phyloP scores from a whole-genome alignment of 345 rosid species.

The Eucalyptus pauciflora region DNA sequence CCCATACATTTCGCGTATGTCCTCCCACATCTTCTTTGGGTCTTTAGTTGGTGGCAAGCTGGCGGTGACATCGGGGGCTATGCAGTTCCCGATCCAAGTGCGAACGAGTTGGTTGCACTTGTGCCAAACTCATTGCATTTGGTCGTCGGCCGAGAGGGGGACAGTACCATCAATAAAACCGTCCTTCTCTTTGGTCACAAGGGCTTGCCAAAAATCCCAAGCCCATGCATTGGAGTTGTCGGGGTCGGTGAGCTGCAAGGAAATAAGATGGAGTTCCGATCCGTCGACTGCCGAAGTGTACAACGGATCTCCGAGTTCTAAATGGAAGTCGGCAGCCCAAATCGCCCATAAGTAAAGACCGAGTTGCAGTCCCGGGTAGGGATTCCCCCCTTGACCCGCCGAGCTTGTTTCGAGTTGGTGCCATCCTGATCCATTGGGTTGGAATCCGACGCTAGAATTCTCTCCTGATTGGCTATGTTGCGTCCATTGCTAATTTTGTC shows the following conservation, averaged over 20 bases:
- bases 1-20: fast-evolving
- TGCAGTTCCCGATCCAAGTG: not conserved
- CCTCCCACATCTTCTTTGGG: no score
- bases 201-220: fast-evolving
- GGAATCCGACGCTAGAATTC: not conserved
- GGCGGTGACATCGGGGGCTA: fast-evolving
- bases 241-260: not conserved
- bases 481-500: not conserved
- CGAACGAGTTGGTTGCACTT: not conserved
- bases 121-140: not conserved
- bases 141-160: fast-evolving
- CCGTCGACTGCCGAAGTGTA: fast-evolving
- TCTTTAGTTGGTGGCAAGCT: no score
- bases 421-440: not conserved
- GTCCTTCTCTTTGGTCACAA: not conserved
- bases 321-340: fast-evolving
- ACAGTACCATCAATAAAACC: not conserved
- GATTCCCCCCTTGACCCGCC: not conserved
- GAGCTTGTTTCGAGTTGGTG: not conserved
- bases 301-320: fast-evolving
- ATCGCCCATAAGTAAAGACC: no score
- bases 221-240: not conserved
- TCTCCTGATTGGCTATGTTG: not conserved
- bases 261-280: fast-evolving
- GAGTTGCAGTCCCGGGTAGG: not conserved